A percentile compares a stretch with the other conserved stretches of the same genome.
phyloP scores from a whole-genome alignment of 495 filamentous ascomycete genomes.

The Penicillium samsonianum region DNA sequence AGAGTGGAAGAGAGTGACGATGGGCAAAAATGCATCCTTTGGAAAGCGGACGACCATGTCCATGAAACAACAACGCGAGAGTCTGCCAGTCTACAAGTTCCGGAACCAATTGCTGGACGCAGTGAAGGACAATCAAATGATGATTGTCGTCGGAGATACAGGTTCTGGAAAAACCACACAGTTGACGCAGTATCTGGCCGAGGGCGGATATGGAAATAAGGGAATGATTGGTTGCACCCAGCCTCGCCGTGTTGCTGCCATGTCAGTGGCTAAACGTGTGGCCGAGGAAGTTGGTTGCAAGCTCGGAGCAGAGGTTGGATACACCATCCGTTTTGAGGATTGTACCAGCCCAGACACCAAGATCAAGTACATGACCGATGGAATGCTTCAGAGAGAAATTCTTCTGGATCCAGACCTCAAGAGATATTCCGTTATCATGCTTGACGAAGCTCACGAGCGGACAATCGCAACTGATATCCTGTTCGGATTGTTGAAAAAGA shows the following conservation, averaged over 20 bases:
- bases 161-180: conserved; percentile 98
- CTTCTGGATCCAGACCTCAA: conserved; percentile 84
- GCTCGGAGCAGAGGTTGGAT: conserved; percentile 91
- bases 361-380: conserved; percentile 99
- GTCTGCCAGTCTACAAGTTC: conserved; percentile 88
- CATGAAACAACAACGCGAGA: conserved; percentile 94
- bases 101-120: conserved; percentile 86
- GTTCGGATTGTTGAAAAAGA: conserved; percentile 93
- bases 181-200: conserved; percentile 90
- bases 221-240: conserved; percentile 98
- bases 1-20: conserved; percentile 88
- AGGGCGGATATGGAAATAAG: conserved; percentile 83
- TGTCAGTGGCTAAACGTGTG: conserved; percentile 96
- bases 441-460: conserved; percentile 97
- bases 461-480: conserved; percentile 96
- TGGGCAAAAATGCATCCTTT: conserved; percentile 77
- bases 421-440: conserved; percentile 93
- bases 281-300: conserved; percentile 93
- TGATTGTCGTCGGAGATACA: conserved; percentile 97
- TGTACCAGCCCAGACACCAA: conserved; percentile 83
- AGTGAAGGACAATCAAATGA: conserved; percentile 79
- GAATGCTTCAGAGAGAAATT: conserved; percentile 95
- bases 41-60: conserved; percentile 88
- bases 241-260: conserved; percentile 93
- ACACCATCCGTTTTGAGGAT: conserved; percentile 98